Conservation (phyloP, 495 filamentous ascomycete species). For the Collariella sp. region DNA sequence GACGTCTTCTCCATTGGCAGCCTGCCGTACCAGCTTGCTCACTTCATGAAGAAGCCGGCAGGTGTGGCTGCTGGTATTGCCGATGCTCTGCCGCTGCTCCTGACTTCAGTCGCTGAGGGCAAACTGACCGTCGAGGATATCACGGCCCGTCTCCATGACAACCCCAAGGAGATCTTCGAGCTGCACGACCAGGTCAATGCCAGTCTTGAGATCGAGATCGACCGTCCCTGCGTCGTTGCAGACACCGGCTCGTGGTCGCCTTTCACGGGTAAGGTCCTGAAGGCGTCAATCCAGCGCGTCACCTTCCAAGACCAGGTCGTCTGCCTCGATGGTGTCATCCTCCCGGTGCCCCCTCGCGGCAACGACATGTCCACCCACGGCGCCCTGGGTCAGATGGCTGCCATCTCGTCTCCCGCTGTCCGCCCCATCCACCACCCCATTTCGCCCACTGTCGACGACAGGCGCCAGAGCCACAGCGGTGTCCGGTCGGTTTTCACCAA, state of each 20-base stretch:
- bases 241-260: conserved; percentile 58
- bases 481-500: conserved; percentile 13
- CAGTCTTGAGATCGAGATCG: conserved; percentile 67
- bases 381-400: conserved; percentile 42
- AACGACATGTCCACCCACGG: conserved; percentile 70
- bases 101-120: conserved; percentile 71
- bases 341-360: conserved; percentile 49
- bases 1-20: conserved; percentile 81
- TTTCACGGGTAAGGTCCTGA: conserved; percentile 61
- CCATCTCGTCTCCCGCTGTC: conserved; percentile 43
- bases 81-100: conserved; percentile 67
- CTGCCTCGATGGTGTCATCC: conserved; percentile 63
- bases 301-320: conserved; percentile 68
- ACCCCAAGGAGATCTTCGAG: conserved; percentile 79
- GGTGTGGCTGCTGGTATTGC: conserved; percentile 59
- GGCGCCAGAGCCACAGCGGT: conserved; percentile 14
- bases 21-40: conserved; percentile 70
- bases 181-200: conserved; percentile 73
- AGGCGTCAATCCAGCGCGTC: conserved; percentile 67
- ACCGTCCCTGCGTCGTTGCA: conserved; percentile 54
- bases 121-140: conserved; percentile 68
- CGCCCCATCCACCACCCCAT: conserved; percentile 40
- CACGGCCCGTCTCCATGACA: conserved; percentile 62
- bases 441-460: conserved; percentile 19
- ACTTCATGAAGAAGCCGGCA: conserved; percentile 40